These are phyloP conservation scores for Phylloporus rhodoxanthus DNA, from an alignment of 768 basidiomycete genomes.

Conservation along the genomic window DNA sequence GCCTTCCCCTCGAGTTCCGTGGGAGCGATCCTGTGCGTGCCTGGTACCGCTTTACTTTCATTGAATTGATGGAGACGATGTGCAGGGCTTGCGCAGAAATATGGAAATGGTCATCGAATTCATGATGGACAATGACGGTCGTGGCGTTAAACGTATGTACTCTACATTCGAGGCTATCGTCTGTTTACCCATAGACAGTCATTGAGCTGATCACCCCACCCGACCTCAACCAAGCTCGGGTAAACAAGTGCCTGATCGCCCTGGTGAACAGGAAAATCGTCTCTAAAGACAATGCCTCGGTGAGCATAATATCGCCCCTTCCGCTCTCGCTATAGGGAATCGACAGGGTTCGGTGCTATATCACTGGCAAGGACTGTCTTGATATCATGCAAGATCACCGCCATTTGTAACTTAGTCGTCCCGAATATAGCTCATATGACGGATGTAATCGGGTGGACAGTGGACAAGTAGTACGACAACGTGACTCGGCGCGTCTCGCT, in stretches of 20 bases:
- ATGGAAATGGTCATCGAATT: slow-evolving; percentile 78
- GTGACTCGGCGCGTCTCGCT: too few relatives aligned
- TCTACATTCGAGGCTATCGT: not conserved
- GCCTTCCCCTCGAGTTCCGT: slow-evolving; percentile 83
- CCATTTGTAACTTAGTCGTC: too few relatives aligned
- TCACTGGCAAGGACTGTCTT: slow-evolving; percentile 57
- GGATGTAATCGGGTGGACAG: too few relatives aligned
- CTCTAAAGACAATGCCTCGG: slow-evolving; percentile 62
- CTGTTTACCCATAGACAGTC: slow-evolving; percentile 41
- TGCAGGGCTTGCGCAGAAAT: slow-evolving; percentile 63
- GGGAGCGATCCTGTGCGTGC: slow-evolving; percentile 75
- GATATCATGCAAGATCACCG: slow-evolving; percentile 7
- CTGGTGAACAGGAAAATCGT: slow-evolving; percentile 84
- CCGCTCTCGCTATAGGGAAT: not conserved
- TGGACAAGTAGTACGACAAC: too few relatives aligned
- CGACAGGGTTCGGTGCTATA: slow-evolving; percentile 60
- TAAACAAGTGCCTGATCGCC: slow-evolving; percentile 91
- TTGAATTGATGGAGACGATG: not conserved
- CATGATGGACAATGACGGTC: slow-evolving; percentile 57
- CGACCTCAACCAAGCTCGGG: slow-evolving; percentile 82
- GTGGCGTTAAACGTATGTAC: slow-evolving; percentile 49
- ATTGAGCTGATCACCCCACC: slow-evolving; percentile 71
- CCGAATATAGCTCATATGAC: too few relatives aligned
- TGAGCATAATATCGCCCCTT: slow-evolving; percentile 23
- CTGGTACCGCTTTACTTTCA: not conserved